Percentiles rank a stretch among this genome's conserved stretches.
phyloP scores from a whole-genome alignment of 768 basidiomycete genomes.

The Panaeolus papilionaceus region DNA sequence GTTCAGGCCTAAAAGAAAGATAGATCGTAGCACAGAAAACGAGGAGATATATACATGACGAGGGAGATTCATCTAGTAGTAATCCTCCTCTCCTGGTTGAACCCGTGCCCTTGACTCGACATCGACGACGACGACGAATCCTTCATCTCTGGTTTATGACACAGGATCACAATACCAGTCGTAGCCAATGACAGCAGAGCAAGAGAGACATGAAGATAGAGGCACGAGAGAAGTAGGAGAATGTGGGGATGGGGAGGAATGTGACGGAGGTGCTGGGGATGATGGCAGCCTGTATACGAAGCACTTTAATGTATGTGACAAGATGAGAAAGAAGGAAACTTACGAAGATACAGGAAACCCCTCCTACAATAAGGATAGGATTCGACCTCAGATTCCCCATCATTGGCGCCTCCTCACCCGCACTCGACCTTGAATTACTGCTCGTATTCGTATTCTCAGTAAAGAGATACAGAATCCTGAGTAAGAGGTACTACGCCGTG shows the following conservation, averaged over 20 bases:
- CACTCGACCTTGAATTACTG: neutral
- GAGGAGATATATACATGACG: no score
- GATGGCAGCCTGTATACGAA: slow-evolving; percentile 72
- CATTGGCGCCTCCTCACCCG: slow-evolving; percentile 45
- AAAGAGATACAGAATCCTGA: slow-evolving; percentile 84
- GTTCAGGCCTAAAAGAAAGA: slow-evolving; percentile 53
- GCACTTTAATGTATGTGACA: no score
- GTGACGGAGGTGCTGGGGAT: slow-evolving; percentile 84
- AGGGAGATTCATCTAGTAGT: slow-evolving; percentile 45
- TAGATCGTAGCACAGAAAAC: no score
- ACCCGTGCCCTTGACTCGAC: slow-evolving; percentile 22
- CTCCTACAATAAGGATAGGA: slow-evolving; percentile 69
- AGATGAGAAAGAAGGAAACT: no score
- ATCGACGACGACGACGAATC: slow-evolving; percentile 48
- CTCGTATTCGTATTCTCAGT: slow-evolving; percentile 36
- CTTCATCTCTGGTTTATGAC: slow-evolving; percentile 71
- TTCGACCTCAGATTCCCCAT: slow-evolving; percentile 64
- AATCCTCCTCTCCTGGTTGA: neutral
- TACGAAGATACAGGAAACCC: slow-evolving; percentile 69
- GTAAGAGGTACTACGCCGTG: slow-evolving; percentile 66
- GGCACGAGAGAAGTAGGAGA: slow-evolving; percentile 68
- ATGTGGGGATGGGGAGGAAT: slow-evolving; percentile 77
- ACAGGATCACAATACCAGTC: slow-evolving; percentile 71
- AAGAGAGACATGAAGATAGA: slow-evolving; percentile 70
- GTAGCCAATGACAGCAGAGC: slow-evolving; percentile 74